Evolutionary conservation across 345 rosid genomes (phyloP).

Genomic region (Moringa oleifera): DNA sequence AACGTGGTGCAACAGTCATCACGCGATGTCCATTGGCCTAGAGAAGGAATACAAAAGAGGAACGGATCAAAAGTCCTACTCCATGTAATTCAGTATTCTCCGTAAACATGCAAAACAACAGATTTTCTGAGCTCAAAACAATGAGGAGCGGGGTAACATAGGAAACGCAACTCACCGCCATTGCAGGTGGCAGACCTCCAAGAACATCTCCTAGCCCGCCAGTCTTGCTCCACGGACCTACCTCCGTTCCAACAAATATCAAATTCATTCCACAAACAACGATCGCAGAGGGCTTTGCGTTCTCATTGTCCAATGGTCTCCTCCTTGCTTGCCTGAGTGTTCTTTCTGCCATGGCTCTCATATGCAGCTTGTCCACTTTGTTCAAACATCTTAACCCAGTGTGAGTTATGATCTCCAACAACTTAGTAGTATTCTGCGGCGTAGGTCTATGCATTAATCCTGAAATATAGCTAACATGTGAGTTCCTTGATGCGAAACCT

Average conservation of each 20-base stretch:
- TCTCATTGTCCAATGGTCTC: conserved; percentile 11
- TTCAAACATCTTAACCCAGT: conserved; percentile 50
- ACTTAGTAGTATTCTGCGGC: conserved; percentile 21
- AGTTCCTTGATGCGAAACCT: conserved; percentile 35
- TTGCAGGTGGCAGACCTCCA: conserved; percentile 81
- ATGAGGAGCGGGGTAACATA: no score
- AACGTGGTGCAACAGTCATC: conserved; percentile 78
- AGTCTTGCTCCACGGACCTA: conserved; percentile 87
- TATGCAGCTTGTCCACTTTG: conserved; percentile 36
- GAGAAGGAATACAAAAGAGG: no score
- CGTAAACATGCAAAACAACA: no score
- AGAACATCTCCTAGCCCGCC: conserved; percentile 95
- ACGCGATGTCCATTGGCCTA: conserved; percentile 93
- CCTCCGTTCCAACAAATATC: conserved; percentile 64
- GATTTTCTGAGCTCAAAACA: no score
- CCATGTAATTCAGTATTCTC: no score
- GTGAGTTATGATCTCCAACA: conserved; percentile 38
- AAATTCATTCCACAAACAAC: conserved; percentile 47
- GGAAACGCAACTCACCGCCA: conserved; percentile 47
- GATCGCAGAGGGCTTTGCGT: conserved; percentile 24
- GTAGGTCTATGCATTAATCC: conserved; percentile 7
- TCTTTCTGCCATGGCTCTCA: conserved; percentile 24
- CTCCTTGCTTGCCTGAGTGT: conserved; percentile 22
- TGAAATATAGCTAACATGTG: conserved; percentile 29
- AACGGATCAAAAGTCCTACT: no score